Percentiles rank a stretch among this genome's conserved stretches.
phyloP scores from a whole-genome alignment of 1,139 yeast species.

The Saccharomyces hybrid region DNA sequence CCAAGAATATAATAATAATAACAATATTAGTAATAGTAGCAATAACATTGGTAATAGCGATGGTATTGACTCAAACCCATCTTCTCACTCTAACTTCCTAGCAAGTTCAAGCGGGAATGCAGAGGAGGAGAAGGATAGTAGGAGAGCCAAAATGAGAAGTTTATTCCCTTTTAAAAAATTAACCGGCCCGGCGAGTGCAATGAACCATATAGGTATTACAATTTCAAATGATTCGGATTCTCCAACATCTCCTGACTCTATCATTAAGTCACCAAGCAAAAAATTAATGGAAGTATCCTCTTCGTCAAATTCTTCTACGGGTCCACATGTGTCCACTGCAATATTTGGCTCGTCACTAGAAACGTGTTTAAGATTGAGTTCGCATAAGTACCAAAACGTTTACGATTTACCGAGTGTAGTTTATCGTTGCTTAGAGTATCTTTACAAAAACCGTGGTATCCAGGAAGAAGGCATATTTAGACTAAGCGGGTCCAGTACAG shows the following conservation, averaged over 20 bases:
- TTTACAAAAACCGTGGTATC: slow-evolving; percentile 61
- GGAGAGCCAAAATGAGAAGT: slow-evolving; percentile 47
- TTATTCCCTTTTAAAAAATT: slow-evolving; percentile 50
- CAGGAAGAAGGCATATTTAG: slow-evolving; percentile 89
- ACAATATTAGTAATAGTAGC: slow-evolving; percentile 1
- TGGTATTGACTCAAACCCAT: slow-evolving; percentile 12
- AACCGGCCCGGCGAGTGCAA: slow-evolving; percentile 8
- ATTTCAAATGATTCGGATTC: background rate
- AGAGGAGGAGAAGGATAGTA: slow-evolving; percentile 35
- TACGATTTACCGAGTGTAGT: slow-evolving; percentile 65
- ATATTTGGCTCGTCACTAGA: slow-evolving; percentile 64
- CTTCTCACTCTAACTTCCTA: slow-evolving; percentile 9
- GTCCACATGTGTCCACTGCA: slow-evolving; percentile 2
- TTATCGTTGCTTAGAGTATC: slow-evolving; percentile 64
- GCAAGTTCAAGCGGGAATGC: background rate
- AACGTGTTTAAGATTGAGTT: slow-evolving; percentile 46
- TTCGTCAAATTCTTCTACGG: slow-evolving; percentile 8
- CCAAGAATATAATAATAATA: slow-evolving; percentile 1
- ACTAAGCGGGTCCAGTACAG: slow-evolving; percentile 80
- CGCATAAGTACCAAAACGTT: slow-evolving; percentile 39
- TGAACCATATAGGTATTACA: background rate
- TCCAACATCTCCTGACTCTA: background rate
- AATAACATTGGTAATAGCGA: slow-evolving; percentile 5
- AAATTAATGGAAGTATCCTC: slow-evolving; percentile 6
- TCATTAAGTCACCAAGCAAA: slow-evolving; percentile 5